Base-by-base conservation (phyloP, 1,284 basidiomycete species). In the Boletellus sp. region DNA sequence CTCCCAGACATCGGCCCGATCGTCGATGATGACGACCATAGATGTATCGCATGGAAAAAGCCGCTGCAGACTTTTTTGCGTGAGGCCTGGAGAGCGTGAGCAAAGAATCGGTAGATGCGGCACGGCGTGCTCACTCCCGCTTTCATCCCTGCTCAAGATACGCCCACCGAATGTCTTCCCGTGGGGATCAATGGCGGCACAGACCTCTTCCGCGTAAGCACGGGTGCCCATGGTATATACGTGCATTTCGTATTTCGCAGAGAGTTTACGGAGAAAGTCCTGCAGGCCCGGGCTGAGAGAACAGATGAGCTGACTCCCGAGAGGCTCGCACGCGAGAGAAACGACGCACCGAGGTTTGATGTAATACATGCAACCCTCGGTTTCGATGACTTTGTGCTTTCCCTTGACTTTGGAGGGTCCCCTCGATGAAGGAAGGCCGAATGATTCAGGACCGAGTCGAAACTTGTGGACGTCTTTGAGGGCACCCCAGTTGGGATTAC, bases 181-280 rank as follows among this genome's bases (percentile, higher is more conserved):
- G 45, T 88, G 82, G 9, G 94, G 91, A 70, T 99, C 95, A 62
- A 99, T 90, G 30, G 93, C 84, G 46, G 85, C 81, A 70, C 94
- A 97, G 14, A 98, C 94, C 66, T 94, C 84, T 68, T 94, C 90
- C 33, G 95, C 95, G 67, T 99, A 99, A 36, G 93, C 88, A 35
- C 95, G 81, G 16, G 95, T 98, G 45, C 95, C 95, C 94, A 99
- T 99, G 21, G 95, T 99, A 71, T 99, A 99, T 41, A 99, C 94
- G 68, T 99, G 95, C 89, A 99, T 91, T 70, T 99, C 93, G 69
- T 96, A 99, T 60, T 87, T 84, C 46, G 76, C 69, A 36, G 88
- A 79, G 54, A 91, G 78, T 36, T 78, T 72, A 49, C 74, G 68
- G 41, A 99, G 74, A 64, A 99, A 97, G 35, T 80, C 73, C 37